Percentiles rank a stretch among this genome's conserved stretches.
Conservation (phyloP, 176 grass and related monocot genomes). For the Panicum miliaceum region DNA sequence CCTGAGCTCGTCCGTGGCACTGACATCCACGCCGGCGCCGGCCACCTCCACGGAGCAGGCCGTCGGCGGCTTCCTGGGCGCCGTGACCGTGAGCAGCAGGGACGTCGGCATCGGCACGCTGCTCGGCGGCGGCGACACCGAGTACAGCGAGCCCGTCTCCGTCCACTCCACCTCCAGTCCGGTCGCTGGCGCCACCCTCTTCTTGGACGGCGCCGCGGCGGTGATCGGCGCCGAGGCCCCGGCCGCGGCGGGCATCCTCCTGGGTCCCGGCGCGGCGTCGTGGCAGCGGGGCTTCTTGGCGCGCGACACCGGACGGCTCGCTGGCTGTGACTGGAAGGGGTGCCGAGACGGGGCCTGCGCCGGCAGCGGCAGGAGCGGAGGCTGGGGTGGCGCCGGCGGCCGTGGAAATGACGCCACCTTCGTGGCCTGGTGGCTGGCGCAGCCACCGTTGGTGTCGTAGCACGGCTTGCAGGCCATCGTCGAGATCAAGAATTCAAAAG, state of each 20-base stretch:
- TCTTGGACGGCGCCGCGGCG: slow-evolving; percentile 33
- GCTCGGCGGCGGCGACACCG: slow-evolving; percentile 78
- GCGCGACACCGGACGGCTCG: neutral
- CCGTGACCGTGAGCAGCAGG: slow-evolving; percentile 36
- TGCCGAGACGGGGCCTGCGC: slow-evolving; percentile 8
- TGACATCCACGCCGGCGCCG: slow-evolving; percentile 44
- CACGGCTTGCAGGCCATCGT: slow-evolving; percentile 23
- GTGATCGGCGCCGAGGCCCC: slow-evolving; percentile 41
- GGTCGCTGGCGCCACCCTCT: neutral
- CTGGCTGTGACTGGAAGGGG: slow-evolving; percentile 27
- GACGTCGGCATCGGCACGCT: slow-evolving; percentile 84
- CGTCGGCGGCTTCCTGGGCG: slow-evolving; percentile 41
- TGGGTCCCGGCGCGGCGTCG: too few species aligned
- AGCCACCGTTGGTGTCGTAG: neutral
- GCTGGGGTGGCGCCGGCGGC: slow-evolving; percentile 39
- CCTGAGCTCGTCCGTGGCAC: slow-evolving; percentile 78
- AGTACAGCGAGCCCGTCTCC: slow-evolving; percentile 56
- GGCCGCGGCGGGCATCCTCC: slow-evolving; percentile 1
- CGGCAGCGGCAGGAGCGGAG: slow-evolving; percentile 66
- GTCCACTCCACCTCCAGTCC: slow-evolving; percentile 27
- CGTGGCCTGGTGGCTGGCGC: neutral
- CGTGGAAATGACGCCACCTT: slow-evolving; percentile 38
- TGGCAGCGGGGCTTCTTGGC: slow-evolving; percentile 43
- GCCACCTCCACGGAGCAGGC: slow-evolving; percentile 50
- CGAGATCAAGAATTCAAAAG: slow-evolving; percentile 45